Evolutionary conservation across 2,329 filamentous ascomycete species (phyloP).

Genomic region (Phyllosticta citribraziliensis): DNA sequence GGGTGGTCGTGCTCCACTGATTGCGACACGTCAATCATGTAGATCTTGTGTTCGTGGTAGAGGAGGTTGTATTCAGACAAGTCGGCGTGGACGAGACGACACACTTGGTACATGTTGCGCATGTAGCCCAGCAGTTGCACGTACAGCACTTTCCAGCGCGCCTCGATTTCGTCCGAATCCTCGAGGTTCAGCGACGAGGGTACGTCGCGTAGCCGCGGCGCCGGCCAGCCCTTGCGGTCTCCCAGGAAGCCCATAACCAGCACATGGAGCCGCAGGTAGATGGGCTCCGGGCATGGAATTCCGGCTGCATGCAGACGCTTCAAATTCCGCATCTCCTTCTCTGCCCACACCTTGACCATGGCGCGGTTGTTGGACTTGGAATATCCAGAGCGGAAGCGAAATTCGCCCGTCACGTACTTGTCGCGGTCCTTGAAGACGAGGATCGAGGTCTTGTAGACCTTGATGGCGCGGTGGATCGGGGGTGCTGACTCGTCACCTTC

Average conservation of each 20-base stretch:
- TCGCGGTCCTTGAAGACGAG: slow-evolving; percentile 96
- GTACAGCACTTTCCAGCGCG: slow-evolving; percentile 71
- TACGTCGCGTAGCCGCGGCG: slow-evolving; percentile 83
- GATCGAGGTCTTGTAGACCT: slow-evolving; percentile 98
- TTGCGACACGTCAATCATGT: slow-evolving; percentile 96
- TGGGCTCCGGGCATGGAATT: slow-evolving; percentile 82
- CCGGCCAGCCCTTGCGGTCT: slow-evolving; percentile 75
- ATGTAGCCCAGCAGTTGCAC: slow-evolving; percentile 77
- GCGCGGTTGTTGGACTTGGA: slow-evolving; percentile 91
- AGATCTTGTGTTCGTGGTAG: slow-evolving; percentile 72
- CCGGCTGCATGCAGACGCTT: slow-evolving; percentile 72
- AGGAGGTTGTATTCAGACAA: slow-evolving; percentile 97
- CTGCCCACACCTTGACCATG: slow-evolving; percentile 98
- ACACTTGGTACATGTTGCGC: slow-evolving; percentile 87
- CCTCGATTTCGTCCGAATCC: slow-evolving; percentile 42
- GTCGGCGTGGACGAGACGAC: slow-evolving; percentile 88
- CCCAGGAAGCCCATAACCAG: slow-evolving; percentile 92
- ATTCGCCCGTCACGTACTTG: slow-evolving; percentile 90
- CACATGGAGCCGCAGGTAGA: slow-evolving; percentile 86
- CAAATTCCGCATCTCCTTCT: slow-evolving; percentile 95
- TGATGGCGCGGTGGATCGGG: slow-evolving; percentile 73
- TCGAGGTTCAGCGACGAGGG: slow-evolving; percentile 50
- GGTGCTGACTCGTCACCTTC: slow-evolving; percentile 40
- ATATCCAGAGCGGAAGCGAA: slow-evolving; percentile 80
- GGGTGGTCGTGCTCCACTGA: slow-evolving; percentile 96